These are phyloP conservation scores for Sclerotinia glacialis DNA, from an alignment of 2,329 filamentous ascomycete species.

Conservation along the genomic window DNA sequence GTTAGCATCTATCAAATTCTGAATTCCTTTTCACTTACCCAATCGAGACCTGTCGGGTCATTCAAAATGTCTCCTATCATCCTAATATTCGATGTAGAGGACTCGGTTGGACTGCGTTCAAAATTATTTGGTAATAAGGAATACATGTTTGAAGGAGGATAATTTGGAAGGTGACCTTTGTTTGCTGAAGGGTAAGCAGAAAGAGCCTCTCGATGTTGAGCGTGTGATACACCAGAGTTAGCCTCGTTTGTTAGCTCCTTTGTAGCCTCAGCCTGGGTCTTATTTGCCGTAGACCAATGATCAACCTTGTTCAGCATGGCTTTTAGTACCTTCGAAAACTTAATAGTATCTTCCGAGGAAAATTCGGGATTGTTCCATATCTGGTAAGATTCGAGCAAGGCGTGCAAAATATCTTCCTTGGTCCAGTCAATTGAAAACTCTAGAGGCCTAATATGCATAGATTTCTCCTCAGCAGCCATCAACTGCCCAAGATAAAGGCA, in stretches of 20 bases:
- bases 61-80: constrained; percentile 15
- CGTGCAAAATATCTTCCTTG: constrained; percentile 28
- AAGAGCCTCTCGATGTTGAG: not conserved
- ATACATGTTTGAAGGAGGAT: not conserved
- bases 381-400: constrained; percentile 26
- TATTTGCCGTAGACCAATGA: not conserved
- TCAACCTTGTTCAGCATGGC: constrained; percentile 29
- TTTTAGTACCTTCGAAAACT: constrained; percentile 28
- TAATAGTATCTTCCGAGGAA: constrained; percentile 29
- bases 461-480: constrained; percentile 19
- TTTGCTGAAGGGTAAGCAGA: not conserved
- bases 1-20: not conserved
- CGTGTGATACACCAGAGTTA: not conserved
- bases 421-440: constrained; percentile 27
- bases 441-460: not conserved
- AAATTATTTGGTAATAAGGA: not conserved
- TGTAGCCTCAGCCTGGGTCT: not conserved
- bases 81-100: not conserved
- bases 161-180: not conserved
- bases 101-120: not conserved
- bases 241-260: not conserved
- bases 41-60: constrained; percentile 13
- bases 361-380: constrained; percentile 29
- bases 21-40: constrained; percentile 5
- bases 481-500: constrained; percentile 32